phyloP scores from a whole-genome alignment of 2,329 filamentous ascomycete species.

The Diplodia seriata region DNA sequence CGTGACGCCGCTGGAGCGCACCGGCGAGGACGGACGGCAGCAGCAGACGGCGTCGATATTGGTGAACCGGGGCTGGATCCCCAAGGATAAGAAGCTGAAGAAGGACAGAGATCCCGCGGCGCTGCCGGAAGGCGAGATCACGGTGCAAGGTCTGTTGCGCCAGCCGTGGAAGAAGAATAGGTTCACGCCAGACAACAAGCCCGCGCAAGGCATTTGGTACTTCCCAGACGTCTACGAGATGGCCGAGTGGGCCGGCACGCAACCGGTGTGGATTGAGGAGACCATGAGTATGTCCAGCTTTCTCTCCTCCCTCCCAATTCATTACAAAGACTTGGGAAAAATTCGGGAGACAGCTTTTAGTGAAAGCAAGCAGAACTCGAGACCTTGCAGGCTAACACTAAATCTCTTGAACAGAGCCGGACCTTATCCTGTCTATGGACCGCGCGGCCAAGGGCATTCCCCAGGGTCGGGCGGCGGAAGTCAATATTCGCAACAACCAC shows the following conservation, averaged over 20 bases:
- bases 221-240: slow-evolving; percentile 95
- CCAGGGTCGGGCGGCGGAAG: slow-evolving; percentile 84
- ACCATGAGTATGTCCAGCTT: slow-evolving; percentile 75
- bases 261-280: slow-evolving; percentile 93
- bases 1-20: slow-evolving; percentile 85
- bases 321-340: background rate
- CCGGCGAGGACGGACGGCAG: slow-evolving; percentile 49
- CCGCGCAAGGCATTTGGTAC: slow-evolving; percentile 85
- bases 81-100: slow-evolving; percentile 74
- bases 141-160: slow-evolving; percentile 81
- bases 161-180: slow-evolving; percentile 97
- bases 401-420: slow-evolving; percentile 66
- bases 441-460: slow-evolving; percentile 83
- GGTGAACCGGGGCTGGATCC: slow-evolving; percentile 91
- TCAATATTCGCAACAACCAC: slow-evolving; percentile 95
- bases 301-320: background rate
- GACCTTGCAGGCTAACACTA: slow-evolving; percentile 22
- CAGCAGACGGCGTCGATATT: slow-evolving; percentile 64
- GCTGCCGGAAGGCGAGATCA: slow-evolving; percentile 73
- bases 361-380: background rate
- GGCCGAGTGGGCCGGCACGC: slow-evolving; percentile 80
- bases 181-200: slow-evolving; percentile 91
- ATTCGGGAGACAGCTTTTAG: slow-evolving; percentile 40
- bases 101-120: slow-evolving; percentile 64
- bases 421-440: slow-evolving; percentile 77